Evolutionary conservation across 345 rosid species (phyloP).

Genomic region (Cardiospermum halicacabum): DNA sequence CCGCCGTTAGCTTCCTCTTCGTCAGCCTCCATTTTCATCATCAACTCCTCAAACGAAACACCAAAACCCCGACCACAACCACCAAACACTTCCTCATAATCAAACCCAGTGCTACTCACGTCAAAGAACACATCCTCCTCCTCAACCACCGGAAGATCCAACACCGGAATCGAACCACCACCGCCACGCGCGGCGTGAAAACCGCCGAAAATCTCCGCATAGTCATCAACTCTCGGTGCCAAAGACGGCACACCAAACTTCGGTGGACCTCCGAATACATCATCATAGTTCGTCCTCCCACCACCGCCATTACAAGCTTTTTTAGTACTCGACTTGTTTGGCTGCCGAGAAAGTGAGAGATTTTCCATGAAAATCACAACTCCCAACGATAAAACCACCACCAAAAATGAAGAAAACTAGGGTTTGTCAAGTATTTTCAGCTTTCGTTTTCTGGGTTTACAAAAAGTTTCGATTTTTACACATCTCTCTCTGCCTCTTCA

Average conservation of each 20-base stretch:
- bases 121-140: conserved; percentile 52
- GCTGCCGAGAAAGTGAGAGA: conserved; percentile 49
- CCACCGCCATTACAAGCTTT: conserved; percentile 28
- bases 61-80: conserved; percentile 58
- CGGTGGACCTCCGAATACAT: conserved; percentile 73
- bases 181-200: conserved; percentile 73
- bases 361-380: conserved; percentile 54
- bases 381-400: too few species aligned
- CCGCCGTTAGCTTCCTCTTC: conserved; percentile 27
- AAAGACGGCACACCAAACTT: conserved; percentile 49
- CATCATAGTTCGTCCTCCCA: conserved; percentile 49
- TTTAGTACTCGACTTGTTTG: conserved; percentile 29
- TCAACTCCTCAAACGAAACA: conserved; percentile 55
- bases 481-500: background rate
- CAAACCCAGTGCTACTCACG: conserved; percentile 54
- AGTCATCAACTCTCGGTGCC: conserved; percentile 85
- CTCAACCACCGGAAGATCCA: conserved; percentile 67
- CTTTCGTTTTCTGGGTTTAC: background rate
- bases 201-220: conserved; percentile 70
- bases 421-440: conserved; percentile 17
- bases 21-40: conserved; percentile 14
- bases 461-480: background rate
- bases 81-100: conserved; percentile 77
- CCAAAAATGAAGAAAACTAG: conserved; percentile 6
- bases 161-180: conserved; percentile 82